Conservation (phyloP, 768 basidiomycete species). For the Leccinum uliginosum region DNA sequence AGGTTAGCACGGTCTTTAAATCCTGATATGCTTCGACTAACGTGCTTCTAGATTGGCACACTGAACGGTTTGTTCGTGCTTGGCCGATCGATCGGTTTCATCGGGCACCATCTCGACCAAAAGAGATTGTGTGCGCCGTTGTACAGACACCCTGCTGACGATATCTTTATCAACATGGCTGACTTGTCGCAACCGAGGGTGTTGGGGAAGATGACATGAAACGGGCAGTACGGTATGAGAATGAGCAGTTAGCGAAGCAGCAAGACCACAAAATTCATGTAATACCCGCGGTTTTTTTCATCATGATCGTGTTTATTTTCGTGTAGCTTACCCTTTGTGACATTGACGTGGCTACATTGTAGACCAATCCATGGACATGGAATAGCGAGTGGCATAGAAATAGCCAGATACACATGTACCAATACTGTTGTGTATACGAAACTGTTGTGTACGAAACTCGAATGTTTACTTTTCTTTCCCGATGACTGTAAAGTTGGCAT, state of each 20-base stretch:
- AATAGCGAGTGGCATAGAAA: neutral
- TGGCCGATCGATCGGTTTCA: conserved; percentile 96
- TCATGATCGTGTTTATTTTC: neutral
- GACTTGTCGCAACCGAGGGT: conserved; percentile 81
- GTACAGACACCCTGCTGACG: conserved; percentile 93
- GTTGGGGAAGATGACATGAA: conserved; percentile 40
- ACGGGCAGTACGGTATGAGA: neutral
- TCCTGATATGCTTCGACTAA: neutral
- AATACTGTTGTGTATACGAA: neutral
- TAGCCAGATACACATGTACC: neutral
- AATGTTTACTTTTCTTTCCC: neutral
- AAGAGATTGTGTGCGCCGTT: conserved; percentile 89
- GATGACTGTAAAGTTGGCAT: neutral
- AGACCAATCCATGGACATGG: neutral
- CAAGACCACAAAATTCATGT: conserved; percentile 6
- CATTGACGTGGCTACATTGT: neutral
- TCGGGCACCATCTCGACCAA: conserved; percentile 95
- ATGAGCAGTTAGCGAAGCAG: neutral
- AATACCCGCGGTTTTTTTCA: conserved; percentile 16
- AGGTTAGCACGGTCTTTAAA: conserved; percentile 34
- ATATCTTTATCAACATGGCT: conserved; percentile 94
- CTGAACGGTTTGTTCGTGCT: conserved; percentile 97
- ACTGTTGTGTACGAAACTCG: neutral
- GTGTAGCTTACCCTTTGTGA: neutral
- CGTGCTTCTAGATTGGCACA: conserved; percentile 60